A percentile compares a stretch with the other conserved stretches of the same genome.
These are phyloP conservation scores for Schizophyllum amplum DNA, from an alignment of 1,284 basidiomycete species.

Conservation along the genomic window DNA sequence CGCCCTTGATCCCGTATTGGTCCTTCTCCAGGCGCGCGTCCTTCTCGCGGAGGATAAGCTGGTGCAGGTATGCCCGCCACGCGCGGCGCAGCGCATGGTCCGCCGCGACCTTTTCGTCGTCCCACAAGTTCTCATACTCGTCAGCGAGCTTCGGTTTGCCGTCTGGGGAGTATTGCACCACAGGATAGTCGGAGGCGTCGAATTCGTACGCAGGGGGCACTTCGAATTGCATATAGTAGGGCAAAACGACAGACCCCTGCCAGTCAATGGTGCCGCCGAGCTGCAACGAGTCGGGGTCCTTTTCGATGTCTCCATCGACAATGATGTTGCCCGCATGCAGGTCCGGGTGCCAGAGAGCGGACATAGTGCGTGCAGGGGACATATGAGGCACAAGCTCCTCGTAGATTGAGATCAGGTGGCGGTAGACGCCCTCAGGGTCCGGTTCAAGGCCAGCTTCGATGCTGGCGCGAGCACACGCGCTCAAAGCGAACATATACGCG, in stretches of 20 bases:
- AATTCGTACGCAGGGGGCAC: not conserved
- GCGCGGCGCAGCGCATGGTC: not conserved
- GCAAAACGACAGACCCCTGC: slow-evolving; percentile 12
- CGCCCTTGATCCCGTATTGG: not conserved
- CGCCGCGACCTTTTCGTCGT: not conserved
- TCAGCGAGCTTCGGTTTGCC: not conserved
- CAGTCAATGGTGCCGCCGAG: slow-evolving; percentile 21
- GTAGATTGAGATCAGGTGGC: not conserved
- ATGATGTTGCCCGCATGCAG: slow-evolving; percentile 22
- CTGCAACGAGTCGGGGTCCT: not conserved
- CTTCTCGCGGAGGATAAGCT: not conserved
- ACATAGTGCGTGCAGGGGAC: not conserved
- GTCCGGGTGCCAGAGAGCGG: slow-evolving; percentile 25
- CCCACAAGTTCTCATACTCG: not conserved
- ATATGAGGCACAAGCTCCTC: not conserved
- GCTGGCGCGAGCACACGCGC: not conserved
- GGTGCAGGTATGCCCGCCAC: not conserved
- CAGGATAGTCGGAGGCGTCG: not conserved
- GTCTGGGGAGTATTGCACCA: not conserved
- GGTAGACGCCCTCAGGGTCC: not conserved
- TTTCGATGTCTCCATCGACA: slow-evolving; percentile 7
- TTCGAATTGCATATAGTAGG: not conserved
- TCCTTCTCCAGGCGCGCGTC: not conserved
- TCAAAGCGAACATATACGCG: not conserved
- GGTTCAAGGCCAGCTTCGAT: not conserved